phyloP scores from a whole-genome alignment of 2,329 filamentous ascomycete species.

The Leptoxyphium fumago region DNA sequence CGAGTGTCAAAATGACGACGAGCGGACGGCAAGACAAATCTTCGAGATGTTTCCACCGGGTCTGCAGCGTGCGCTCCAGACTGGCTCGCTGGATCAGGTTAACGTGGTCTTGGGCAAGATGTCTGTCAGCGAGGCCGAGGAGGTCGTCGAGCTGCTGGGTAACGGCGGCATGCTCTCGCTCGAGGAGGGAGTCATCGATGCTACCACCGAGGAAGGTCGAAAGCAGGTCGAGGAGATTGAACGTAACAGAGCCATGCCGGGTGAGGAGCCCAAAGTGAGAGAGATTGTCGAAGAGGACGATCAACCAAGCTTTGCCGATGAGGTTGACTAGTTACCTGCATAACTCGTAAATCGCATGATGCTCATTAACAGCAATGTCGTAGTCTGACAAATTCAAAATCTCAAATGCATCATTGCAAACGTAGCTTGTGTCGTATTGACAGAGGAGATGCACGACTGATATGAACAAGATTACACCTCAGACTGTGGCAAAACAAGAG shows the following conservation, averaged over 20 bases:
- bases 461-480: too few relatives aligned
- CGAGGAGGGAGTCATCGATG: slow-evolving; percentile 88
- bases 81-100: slow-evolving; percentile 76
- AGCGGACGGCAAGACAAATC: slow-evolving; percentile 51
- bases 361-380: too few relatives aligned
- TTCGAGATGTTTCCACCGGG: slow-evolving; percentile 75
- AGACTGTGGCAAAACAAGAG: too few relatives aligned
- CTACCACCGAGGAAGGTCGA: slow-evolving; percentile 37
- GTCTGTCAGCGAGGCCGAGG: slow-evolving; percentile 77
- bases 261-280: neutral
- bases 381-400: too few relatives aligned
- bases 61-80: slow-evolving; percentile 67
- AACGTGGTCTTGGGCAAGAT: slow-evolving; percentile 80
- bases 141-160: slow-evolving; percentile 64
- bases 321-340: neutral
- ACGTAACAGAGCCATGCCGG: slow-evolving; percentile 1
- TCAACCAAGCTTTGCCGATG: neutral
- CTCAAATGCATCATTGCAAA: too few relatives aligned
- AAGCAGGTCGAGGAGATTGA: slow-evolving; percentile 23
- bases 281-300: neutral
- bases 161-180: slow-evolving; percentile 80
- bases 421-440: too few relatives aligned
- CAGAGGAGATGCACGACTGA: too few relatives aligned
- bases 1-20: slow-evolving; percentile 46
- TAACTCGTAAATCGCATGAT: too few relatives aligned